Evolutionary conservation across 2,329 filamentous ascomycete genomes (phyloP).

Genomic region (Fusarium napiforme): DNA sequence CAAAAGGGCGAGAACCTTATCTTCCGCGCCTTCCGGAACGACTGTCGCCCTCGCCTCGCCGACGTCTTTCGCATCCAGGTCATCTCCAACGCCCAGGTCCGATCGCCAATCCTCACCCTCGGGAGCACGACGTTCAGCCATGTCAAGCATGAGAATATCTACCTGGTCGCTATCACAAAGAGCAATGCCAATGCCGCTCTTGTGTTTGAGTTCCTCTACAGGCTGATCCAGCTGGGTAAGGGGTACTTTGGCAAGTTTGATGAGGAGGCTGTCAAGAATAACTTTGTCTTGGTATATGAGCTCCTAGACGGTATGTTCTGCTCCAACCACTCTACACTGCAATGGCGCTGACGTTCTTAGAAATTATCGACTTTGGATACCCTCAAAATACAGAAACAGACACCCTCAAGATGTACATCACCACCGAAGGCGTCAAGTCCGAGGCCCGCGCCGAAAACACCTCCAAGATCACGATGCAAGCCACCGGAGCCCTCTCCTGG

Average conservation of each 20-base stretch:
- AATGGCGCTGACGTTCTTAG: slow-evolving; percentile 56
- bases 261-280: slow-evolving; percentile 99
- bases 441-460: slow-evolving; percentile 89
- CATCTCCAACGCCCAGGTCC: slow-evolving; percentile 97
- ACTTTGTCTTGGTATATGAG: slow-evolving; percentile 99
- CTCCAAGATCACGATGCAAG: slow-evolving; percentile 99
- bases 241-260: slow-evolving; percentile 99
- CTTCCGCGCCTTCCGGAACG: slow-evolving; percentile 97
- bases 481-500: slow-evolving; percentile 96
- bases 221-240: slow-evolving; percentile 87
- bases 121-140: slow-evolving; percentile 99
- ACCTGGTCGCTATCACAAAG: slow-evolving; percentile 96
- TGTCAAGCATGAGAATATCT: slow-evolving; percentile 99
- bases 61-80: slow-evolving; percentile 99
- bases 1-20: slow-evolving; percentile 99
- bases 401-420: slow-evolving; percentile 99
- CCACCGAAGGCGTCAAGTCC: slow-evolving; percentile 97
- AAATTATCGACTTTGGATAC: slow-evolving; percentile 99
- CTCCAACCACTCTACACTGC: too few species aligned
- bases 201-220: slow-evolving; percentile 97
- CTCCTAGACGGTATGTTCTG: slow-evolving; percentile 81
- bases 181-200: slow-evolving; percentile 99
- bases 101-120: slow-evolving; percentile 95
- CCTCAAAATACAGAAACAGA: slow-evolving; percentile 99
- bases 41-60: slow-evolving; percentile 95